phyloP scores from a whole-genome alignment of 2,329 filamentous ascomycete genomes.

The Cordyceps pruinosa region DNA sequence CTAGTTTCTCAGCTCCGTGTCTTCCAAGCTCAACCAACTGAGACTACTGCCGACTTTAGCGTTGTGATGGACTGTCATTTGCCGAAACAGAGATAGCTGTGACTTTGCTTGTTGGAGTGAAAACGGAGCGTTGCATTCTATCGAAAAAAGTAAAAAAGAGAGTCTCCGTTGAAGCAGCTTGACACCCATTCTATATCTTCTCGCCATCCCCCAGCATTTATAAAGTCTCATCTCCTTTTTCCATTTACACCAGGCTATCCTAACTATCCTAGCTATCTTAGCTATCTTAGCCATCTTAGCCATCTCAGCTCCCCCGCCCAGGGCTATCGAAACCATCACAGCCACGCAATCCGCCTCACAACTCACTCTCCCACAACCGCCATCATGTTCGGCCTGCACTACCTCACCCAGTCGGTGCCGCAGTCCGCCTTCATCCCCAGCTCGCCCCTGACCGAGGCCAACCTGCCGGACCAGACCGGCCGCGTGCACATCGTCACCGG shows the following conservation, averaged over 20 bases:
- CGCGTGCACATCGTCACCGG: slow-evolving; percentile 42
- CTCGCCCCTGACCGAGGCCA: slow-evolving; percentile 2
- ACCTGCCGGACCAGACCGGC: slow-evolving; percentile 12
- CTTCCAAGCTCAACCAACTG: not conserved
- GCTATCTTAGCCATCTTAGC: not conserved
- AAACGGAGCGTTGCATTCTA: not conserved
- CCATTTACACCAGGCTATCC: not conserved
- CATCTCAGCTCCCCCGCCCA: not conserved
- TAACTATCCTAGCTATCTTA: not conserved
- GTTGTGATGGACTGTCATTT: not conserved
- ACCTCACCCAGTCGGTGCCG: slow-evolving; percentile 7
- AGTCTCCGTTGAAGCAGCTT: not conserved
- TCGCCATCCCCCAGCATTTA: not conserved
- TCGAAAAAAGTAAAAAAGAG: not conserved
- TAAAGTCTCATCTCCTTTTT: not conserved
- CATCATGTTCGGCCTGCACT: slow-evolving; percentile 9
- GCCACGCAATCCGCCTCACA: not conserved
- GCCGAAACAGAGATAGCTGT: not conserved
- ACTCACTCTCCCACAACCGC: not conserved
- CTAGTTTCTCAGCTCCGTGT: not conserved
- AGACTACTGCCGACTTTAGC: not conserved
- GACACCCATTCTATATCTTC: not conserved
- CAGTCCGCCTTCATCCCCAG: slow-evolving; percentile 10
- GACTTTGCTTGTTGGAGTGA: not conserved
- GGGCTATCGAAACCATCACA: not conserved